Evolutionary conservation across 306 rosid species (phyloP), one percentile per base, ranked within the genome.

Genomic region (Quercus rubra): DNA sequence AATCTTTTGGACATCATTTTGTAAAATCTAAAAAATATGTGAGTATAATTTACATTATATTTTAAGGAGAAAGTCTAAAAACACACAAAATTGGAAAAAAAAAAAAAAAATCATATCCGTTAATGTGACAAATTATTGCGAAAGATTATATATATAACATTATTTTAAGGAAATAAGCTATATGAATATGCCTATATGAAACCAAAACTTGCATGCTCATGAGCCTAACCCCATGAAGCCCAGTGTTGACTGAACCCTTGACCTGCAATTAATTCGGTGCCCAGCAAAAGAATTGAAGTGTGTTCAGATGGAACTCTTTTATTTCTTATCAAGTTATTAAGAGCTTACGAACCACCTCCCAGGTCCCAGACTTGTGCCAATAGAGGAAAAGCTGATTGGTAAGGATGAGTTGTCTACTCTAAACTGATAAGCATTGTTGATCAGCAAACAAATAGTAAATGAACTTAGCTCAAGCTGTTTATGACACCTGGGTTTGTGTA

Each of bases 381-480:
- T 28, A 62, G 49, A 78, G 25, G 35, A 63, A 27, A 6, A 23
- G 3, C 19, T 43, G 57, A 70, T 49, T n/a, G 57, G 35, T 19
- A 35, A 21, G 20, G 38, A 67, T 67, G 83, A 73, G 30, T 64
- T 71, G 13, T 35, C 14, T 66, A 74, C 9, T 33, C 13, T 71
- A 74, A 80, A 80, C 70, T 55, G 77, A 81, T 57, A 52, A 68
- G 67, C 75, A 70, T 52, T 75, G 49, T 70, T 18, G 66, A 80
- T 59, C 55, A 41, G 70, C 73, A 49, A 72, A 71, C 77, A 70
- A 38, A 83, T 82, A 41, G 46, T 89, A 79, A 89, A 77, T 84
- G 93, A 89, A 84, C 88, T 80, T 83, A 54, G 77, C 79, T 77
- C 84, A 78, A 75, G 79, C 78, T 77, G 77, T 81, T 85, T 75